phyloP scores from a whole-genome alignment of 1,139 yeast species.

The Saccharomycopsis crataegensis region DNA sequence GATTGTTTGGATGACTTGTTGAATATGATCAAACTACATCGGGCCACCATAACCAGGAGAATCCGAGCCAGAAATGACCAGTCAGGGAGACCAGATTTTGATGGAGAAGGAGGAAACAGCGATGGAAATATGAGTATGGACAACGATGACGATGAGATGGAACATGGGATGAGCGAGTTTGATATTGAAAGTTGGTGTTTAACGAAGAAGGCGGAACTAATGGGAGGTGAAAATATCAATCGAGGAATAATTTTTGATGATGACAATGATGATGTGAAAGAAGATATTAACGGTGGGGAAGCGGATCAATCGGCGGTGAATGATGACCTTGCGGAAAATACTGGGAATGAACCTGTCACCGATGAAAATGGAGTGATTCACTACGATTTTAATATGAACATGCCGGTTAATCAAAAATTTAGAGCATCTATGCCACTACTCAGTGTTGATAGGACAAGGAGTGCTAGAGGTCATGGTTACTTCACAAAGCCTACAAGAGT shows the following conservation, averaged over 20 bases:
- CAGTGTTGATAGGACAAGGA: conserved; percentile 30
- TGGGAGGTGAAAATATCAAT: conserved; percentile 23
- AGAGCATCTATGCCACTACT: conserved; percentile 41
- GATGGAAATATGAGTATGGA: neutral
- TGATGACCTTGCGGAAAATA: neutral
- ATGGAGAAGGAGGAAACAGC: neutral
- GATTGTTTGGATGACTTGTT: conserved; percentile 50
- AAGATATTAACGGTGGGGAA: neutral
- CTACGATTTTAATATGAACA: conserved; percentile 34
- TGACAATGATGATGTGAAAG: neutral
- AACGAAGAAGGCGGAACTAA: conserved; percentile 41
- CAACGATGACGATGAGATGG: neutral
- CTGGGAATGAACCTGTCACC: neutral
- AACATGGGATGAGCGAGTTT: conserved; percentile 23
- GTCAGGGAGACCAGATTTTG: neutral
- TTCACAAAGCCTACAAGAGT: too few relatives aligned
- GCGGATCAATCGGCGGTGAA: neutral
- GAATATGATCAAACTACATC: conserved; percentile 31
- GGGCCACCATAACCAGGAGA: neutral
- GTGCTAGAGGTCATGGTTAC: neutral
- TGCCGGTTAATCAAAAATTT: conserved; percentile 34
- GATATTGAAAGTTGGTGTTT: conserved; percentile 50
- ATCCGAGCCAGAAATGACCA: conserved; percentile 25
- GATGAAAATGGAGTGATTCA: conserved; percentile 17
- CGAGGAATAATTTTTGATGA: neutral